phyloP scores from a whole-genome alignment of 768 basidiomycete species.

The Tricholomella constricta region DNA sequence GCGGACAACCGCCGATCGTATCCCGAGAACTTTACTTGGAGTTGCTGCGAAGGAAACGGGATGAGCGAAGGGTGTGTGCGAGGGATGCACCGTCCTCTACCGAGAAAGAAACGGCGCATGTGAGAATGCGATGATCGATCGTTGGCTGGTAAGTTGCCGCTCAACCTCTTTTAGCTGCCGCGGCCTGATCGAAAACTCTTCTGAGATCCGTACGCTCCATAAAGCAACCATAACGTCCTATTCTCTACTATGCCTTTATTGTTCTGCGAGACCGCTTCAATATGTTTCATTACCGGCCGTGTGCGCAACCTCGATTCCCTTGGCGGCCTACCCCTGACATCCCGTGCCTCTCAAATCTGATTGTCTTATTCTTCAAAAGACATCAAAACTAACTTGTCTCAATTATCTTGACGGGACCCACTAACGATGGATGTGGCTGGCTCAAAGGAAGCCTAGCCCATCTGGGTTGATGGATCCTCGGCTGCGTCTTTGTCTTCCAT shows the following conservation, averaged over 20 bases:
- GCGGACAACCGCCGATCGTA: slow-evolving; percentile 37
- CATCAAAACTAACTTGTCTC: slow-evolving; percentile 8
- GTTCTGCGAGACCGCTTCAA: slow-evolving; percentile 14
- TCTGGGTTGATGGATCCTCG: neutral
- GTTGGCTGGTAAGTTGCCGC: slow-evolving; percentile 3
- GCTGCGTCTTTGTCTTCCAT: slow-evolving; percentile 6
- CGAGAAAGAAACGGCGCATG: slow-evolving; percentile 38
- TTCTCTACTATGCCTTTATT: slow-evolving; percentile 16
- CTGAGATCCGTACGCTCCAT: slow-evolving; percentile 1
- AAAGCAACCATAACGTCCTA: neutral
- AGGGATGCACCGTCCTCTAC: slow-evolving; percentile 34
- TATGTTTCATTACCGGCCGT: slow-evolving; percentile 8
- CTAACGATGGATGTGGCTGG: neutral
- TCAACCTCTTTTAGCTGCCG: neutral
- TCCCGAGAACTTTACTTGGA: slow-evolving; percentile 54
- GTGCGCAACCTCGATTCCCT: neutral
- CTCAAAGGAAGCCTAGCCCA: neutral
- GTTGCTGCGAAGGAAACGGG: slow-evolving; percentile 47
- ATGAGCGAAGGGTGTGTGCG: slow-evolving; percentile 39
- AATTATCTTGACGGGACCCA: neutral
- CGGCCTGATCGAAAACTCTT: slow-evolving; percentile 2
- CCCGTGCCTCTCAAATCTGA: neutral
- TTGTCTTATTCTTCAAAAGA: slow-evolving; percentile 14
- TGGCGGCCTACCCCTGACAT: slow-evolving; percentile 1
- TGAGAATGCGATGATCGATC: slow-evolving; percentile 9